phyloP scores from a whole-genome alignment of 1,284 basidiomycete genomes.

The Xanthoconium separans region DNA sequence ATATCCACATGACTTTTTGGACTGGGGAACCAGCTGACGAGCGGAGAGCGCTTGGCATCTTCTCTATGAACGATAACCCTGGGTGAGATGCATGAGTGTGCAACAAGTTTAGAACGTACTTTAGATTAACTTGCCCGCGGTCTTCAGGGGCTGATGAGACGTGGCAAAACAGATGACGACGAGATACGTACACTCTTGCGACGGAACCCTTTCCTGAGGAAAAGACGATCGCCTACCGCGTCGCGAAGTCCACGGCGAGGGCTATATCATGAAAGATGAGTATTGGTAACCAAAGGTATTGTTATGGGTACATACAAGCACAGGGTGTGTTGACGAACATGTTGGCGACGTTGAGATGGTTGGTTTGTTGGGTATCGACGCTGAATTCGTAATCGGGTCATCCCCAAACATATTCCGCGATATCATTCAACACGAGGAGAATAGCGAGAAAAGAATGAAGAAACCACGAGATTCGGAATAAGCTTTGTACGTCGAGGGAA shows the following conservation, averaged over 20 bases:
- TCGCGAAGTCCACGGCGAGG: constrained; percentile 91
- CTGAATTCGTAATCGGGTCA: constrained; percentile 86
- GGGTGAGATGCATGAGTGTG: neutral
- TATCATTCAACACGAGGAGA: constrained; percentile 80
- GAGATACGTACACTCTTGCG: constrained; percentile 74
- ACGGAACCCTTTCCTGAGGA: constrained; percentile 79
- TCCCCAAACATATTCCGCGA: constrained; percentile 89
- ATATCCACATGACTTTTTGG: constrained; percentile 67
- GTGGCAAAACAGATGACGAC: neutral
- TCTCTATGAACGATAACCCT: constrained; percentile 37
- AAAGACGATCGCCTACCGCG: constrained; percentile 87
- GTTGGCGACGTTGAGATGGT: constrained; percentile 80
- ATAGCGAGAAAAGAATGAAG: constrained; percentile 82
- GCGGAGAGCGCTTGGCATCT: constrained; percentile 67
- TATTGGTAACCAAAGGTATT: neutral
- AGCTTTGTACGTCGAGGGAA: constrained; percentile 84
- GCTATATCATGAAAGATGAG: constrained; percentile 42
- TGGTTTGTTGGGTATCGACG: constrained; percentile 66
- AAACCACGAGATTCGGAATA: constrained; percentile 87
- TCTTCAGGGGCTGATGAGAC: constrained; percentile 42
- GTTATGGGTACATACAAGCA: constrained; percentile 60
- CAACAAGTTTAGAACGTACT: constrained; percentile 41
- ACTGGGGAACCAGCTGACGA: constrained; percentile 66
- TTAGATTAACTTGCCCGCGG: constrained; percentile 76
- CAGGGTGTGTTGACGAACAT: constrained; percentile 92